Conservation (phyloP, 768 basidiomycete genomes). For the Russula brevipes region DNA sequence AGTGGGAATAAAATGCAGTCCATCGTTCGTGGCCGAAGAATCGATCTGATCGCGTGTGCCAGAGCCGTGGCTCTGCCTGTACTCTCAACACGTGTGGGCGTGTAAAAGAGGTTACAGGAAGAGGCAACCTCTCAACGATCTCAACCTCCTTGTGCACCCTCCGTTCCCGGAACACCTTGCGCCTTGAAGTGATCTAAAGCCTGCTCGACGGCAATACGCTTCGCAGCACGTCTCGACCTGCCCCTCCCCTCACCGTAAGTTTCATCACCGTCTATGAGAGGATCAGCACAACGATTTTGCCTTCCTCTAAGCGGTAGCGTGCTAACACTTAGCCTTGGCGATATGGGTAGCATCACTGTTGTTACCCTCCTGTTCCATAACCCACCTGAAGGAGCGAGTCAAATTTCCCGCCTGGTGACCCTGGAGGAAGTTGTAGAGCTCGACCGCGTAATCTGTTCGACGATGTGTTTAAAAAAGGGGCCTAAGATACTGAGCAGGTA, state of each 20-base stretch:
- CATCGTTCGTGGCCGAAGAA: no score
- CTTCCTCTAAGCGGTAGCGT: background rate
- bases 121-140: no score
- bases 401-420: background rate
- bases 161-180: background rate
- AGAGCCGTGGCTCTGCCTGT: no score
- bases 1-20: no score
- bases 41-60: no score
- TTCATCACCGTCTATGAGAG: background rate
- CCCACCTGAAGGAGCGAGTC: background rate
- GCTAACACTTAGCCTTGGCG: background rate
- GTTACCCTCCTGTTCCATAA: background rate
- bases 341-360: background rate
- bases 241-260: background rate
- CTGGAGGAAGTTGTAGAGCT: conserved; percentile 3
- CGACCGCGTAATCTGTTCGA: background rate
- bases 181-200: background rate
- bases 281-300: background rate
- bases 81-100: no score
- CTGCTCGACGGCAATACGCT: background rate
- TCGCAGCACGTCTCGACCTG: background rate
- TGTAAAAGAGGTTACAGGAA: no score
- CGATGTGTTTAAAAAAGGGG: background rate
- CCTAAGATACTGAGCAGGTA: background rate
- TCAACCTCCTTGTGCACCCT: no score